phyloP scores from a whole-genome alignment of 768 basidiomycete species.

The Sporobolomyces roseus region DNA sequence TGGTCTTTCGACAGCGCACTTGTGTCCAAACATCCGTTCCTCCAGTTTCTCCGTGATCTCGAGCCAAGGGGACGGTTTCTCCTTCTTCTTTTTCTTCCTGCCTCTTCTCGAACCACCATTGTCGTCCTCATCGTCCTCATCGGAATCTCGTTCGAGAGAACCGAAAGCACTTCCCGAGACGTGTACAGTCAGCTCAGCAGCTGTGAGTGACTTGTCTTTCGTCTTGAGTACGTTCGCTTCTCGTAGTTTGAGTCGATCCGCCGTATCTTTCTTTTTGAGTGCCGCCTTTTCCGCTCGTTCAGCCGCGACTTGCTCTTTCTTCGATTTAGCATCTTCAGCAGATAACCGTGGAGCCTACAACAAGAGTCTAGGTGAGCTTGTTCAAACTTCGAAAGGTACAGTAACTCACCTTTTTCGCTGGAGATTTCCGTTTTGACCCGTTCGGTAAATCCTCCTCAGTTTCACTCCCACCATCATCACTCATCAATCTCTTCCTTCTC shows the following conservation, averaged over 20 bases:
- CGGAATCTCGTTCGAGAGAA: background rate
- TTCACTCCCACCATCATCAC: background rate
- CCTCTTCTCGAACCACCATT: background rate
- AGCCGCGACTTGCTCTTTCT: background rate
- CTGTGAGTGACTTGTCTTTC: conserved; percentile 23
- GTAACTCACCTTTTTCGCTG: background rate
- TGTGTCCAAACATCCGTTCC: conserved; percentile 1
- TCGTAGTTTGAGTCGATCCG: conserved; percentile 10
- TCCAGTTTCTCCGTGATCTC: conserved; percentile 8
- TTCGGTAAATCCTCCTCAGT: background rate
- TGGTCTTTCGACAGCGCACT: conserved; percentile 17
- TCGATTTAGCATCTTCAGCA: background rate
- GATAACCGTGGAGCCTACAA: too few species aligned
- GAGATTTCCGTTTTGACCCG: background rate
- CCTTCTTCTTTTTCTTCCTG: conserved; percentile 5
- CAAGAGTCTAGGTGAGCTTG: background rate
- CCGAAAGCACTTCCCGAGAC: conserved; percentile 30
- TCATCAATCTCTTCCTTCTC: background rate
- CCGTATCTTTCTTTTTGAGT: conserved; percentile 30
- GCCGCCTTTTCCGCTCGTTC: conserved; percentile 1
- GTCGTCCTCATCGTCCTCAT: background rate
- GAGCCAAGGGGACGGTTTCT: conserved; percentile 22
- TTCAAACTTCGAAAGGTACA: background rate
- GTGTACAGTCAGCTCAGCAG: conserved; percentile 34
- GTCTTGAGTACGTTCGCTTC: conserved; percentile 32